phyloP scores from a whole-genome alignment of 371 early-diverging fungal genomes.

The Fennellomyces sp. region DNA sequence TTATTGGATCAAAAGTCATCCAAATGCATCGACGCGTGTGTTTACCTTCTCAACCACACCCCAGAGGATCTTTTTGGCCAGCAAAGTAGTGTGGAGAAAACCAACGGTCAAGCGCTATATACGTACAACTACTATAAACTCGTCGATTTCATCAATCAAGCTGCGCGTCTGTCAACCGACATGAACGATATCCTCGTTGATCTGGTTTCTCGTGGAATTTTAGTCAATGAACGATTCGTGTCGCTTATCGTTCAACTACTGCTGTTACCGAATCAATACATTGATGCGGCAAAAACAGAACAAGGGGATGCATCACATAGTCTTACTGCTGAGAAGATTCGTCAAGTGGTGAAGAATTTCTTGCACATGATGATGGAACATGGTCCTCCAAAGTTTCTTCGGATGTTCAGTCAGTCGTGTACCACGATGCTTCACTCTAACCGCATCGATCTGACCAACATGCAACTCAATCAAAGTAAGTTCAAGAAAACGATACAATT shows the following conservation, averaged over 20 bases:
- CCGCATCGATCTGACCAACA: constrained; percentile 33
- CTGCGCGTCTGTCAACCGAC: neutral
- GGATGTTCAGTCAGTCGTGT: constrained; percentile 10
- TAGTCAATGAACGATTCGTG: constrained; percentile 11
- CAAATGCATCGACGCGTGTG: constrained; percentile 10
- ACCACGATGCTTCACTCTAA: constrained; percentile 2
- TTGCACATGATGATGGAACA: constrained; percentile 15
- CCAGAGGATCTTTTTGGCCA: constrained; percentile 8
- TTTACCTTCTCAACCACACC: constrained; percentile 14
- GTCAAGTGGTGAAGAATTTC: constrained; percentile 12
- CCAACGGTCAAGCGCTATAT: constrained; percentile 18
- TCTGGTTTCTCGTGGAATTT: constrained; percentile 4
- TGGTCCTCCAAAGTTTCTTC: constrained; percentile 8
- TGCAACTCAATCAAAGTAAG: constrained; percentile 35
- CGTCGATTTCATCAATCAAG: constrained; percentile 21
- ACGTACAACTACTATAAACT: constrained; percentile 20
- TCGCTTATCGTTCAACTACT: constrained; percentile 20
- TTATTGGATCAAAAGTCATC: constrained; percentile 14
- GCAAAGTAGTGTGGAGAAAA: constrained; percentile 13
- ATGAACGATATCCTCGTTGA: neutral
- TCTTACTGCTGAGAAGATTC: constrained; percentile 15
- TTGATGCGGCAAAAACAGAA: constrained; percentile 26
- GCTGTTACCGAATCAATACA: constrained; percentile 27
- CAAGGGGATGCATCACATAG: constrained; percentile 22
- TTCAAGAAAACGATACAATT: neutral